phyloP scores from a whole-genome alignment of 805 yeast genomes.

The Blastobotrys parvus region DNA sequence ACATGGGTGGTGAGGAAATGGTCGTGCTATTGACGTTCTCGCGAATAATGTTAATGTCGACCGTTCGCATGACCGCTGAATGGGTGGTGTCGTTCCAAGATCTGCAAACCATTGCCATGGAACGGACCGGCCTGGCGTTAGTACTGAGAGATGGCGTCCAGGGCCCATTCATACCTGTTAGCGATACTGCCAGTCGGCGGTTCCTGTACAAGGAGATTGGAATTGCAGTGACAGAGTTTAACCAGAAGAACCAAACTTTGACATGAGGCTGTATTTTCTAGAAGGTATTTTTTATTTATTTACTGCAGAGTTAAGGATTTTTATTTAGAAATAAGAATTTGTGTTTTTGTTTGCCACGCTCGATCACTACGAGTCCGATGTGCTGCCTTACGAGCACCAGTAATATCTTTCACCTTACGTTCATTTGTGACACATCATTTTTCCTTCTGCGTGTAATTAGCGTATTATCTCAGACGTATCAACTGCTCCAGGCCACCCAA shows the following conservation, averaged over 20 bases:
- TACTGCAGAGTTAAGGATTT: too few species aligned
- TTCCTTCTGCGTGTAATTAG: too few species aligned
- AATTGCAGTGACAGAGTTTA: constrained; percentile 73
- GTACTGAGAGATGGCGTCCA: constrained; percentile 45
- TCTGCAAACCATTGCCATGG: constrained; percentile 65
- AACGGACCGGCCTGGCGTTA: constrained; percentile 69
- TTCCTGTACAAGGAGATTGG: constrained; percentile 66
- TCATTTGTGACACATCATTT: too few species aligned
- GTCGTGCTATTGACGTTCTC: constrained; percentile 69
- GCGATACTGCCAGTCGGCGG: constrained; percentile 53
- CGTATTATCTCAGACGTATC: too few species aligned
- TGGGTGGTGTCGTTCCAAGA: constrained; percentile 67
- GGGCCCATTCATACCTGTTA: constrained; percentile 76
- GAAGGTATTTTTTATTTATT: too few species aligned
- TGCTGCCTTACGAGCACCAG: too few species aligned
- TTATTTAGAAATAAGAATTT: too few species aligned
- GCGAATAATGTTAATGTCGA: constrained; percentile 58
- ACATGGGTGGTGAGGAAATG: constrained; percentile 62
- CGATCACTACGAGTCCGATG: too few species aligned
- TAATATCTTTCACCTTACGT: too few species aligned
- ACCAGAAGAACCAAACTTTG: constrained; percentile 29
- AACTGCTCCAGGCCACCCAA: too few species aligned
- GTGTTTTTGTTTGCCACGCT: too few species aligned
- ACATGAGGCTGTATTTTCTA: too few species aligned
- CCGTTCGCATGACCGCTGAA: constrained; percentile 49